Base-by-base conservation (phyloP, 2,329 filamentous ascomycete species). In the Fusarium sp. region DNA sequence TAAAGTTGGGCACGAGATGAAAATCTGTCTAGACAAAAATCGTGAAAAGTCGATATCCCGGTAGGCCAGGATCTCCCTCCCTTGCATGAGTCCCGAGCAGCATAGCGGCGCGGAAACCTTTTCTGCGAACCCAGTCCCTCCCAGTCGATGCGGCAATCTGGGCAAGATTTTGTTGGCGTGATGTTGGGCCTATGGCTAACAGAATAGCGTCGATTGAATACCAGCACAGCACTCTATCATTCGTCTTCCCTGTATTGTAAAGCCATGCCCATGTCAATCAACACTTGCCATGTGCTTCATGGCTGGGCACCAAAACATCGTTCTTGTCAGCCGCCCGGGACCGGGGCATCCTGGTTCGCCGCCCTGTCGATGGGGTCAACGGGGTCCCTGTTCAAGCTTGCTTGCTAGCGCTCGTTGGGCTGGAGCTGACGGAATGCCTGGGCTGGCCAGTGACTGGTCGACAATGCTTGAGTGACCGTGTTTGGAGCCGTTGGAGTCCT, bases 251-350 rank as follows among this genome's bases (percentile, higher is more conserved):
- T 60, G 40, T 26, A 59, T 60, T 39, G 43, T 44, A 24, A 56
- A 50, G 34, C 49, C 17, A 42, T 52, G 14, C 28, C 24, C 54
- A 51, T 51, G 28, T 34, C 45, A 21, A 36, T 45, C 51, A 54
- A 54, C 19, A 34, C 42, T 47, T 38, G 46, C 60, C 55, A 69
- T 57, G 43, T 62, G 65, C 62, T 57, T 49, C 43, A 28, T 26
- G 44, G 49, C 45, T 45, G 56, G 66, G 65, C 65, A 66, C 61
- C 65, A 54, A 69, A 69, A 40, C 61, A 62, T 52, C 46, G 52
- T 67, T 62, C 53, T 57, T 67, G 65, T 71, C 71, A 73, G 69
- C 67, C 69, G 63, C 59, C 66, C 58, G 55, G 59, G 50, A 60
- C 71, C 53, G 61, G 67, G 62, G 46, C 44, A 65, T 50, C 72